phyloP scores from a whole-genome alignment of 2,329 filamentous ascomycete species.

The Fusarium sp. region DNA sequence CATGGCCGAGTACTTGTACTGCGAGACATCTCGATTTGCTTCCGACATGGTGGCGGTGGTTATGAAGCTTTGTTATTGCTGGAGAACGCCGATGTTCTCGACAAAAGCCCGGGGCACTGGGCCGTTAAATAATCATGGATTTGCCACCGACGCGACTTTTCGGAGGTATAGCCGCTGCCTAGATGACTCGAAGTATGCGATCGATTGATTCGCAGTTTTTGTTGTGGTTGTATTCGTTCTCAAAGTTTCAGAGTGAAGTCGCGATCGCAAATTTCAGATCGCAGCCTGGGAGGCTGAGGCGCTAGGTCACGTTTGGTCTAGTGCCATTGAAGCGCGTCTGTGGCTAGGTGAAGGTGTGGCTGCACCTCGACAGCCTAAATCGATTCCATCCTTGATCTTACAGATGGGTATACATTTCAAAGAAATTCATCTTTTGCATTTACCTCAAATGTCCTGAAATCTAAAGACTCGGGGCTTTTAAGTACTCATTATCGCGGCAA shows the following conservation, averaged over 20 bases:
- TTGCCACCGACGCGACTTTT: slow-evolving; percentile 35
- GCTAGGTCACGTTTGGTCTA: slow-evolving; percentile 27
- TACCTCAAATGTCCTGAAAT: not conserved
- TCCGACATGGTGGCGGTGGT: slow-evolving; percentile 73
- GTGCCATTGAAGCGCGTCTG: slow-evolving; percentile 6
- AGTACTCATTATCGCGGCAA: not conserved
- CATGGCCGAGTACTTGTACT: slow-evolving; percentile 99
- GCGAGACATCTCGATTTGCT: slow-evolving; percentile 84
- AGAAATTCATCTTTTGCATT: not conserved
- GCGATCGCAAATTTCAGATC: slow-evolving; percentile 54
- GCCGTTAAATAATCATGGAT: slow-evolving; percentile 51
- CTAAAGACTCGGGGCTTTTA: not conserved
- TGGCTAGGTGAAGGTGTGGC: slow-evolving; percentile 35
- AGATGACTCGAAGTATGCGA: slow-evolving; percentile 37
- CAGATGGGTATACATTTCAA: not conserved
- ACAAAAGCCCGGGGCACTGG: slow-evolving; percentile 52
- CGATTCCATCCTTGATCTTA: not conserved
- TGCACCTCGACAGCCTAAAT: not conserved
- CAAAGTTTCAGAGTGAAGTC: slow-evolving; percentile 33
- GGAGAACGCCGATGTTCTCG: slow-evolving; percentile 52
- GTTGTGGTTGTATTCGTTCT: slow-evolving; percentile 34
- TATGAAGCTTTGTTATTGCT: slow-evolving; percentile 42
- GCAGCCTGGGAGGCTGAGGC: slow-evolving; percentile 39
- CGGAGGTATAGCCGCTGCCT: slow-evolving; percentile 24
- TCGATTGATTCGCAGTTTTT: slow-evolving; percentile 40